A percentile compares a stretch with the other conserved stretches of the same genome.
Conservation (phyloP, 176 grass and related monocot species). For the Pontederia paniculata region DNA sequence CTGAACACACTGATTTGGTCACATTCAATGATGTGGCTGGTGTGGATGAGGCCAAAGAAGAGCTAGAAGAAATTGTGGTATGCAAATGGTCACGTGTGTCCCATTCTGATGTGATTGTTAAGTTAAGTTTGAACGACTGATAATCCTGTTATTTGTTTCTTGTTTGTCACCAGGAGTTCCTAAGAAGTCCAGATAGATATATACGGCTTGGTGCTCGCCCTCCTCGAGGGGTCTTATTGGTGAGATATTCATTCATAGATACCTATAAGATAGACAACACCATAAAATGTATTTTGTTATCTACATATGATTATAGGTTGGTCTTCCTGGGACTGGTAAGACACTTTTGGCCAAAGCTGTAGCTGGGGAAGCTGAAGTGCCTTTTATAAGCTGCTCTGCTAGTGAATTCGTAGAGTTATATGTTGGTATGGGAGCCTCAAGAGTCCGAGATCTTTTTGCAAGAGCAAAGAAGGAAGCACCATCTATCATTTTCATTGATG, state of each 20-base stretch:
- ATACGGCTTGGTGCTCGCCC: conserved; percentile 86
- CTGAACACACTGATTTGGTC: conserved; percentile 63
- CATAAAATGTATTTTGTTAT: neutral
- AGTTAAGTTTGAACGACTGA: neutral
- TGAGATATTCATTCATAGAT: conserved; percentile 16
- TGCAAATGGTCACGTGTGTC: conserved; percentile 6
- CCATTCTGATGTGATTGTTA: neutral
- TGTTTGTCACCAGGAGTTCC: conserved; percentile 58
- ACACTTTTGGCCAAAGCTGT: conserved; percentile 97
- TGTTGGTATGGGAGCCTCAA: conserved; percentile 96
- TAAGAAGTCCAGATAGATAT: conserved; percentile 95
- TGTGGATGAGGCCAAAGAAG: conserved; percentile 99
- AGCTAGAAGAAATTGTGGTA: conserved; percentile 99
- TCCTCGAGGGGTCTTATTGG: conserved; percentile 98
- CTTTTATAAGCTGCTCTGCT: conserved; percentile 99
- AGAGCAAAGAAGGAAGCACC: conserved; percentile 91
- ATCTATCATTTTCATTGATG: conserved; percentile 96
- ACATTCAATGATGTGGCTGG: conserved; percentile 99
- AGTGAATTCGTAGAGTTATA: conserved; percentile 99
- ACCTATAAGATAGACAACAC: neutral
- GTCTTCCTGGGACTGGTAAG: conserved; percentile 96
- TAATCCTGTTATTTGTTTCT: conserved; percentile 8
- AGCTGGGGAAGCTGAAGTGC: conserved; percentile 97
- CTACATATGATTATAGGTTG: conserved; percentile 53
- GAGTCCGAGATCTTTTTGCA: conserved; percentile 94